Percentiles rank a stretch among this genome's conserved stretches.
phyloP scores from a whole-genome alignment of 2,329 filamentous ascomycete species.

The Trichophyton schoenleinii region DNA sequence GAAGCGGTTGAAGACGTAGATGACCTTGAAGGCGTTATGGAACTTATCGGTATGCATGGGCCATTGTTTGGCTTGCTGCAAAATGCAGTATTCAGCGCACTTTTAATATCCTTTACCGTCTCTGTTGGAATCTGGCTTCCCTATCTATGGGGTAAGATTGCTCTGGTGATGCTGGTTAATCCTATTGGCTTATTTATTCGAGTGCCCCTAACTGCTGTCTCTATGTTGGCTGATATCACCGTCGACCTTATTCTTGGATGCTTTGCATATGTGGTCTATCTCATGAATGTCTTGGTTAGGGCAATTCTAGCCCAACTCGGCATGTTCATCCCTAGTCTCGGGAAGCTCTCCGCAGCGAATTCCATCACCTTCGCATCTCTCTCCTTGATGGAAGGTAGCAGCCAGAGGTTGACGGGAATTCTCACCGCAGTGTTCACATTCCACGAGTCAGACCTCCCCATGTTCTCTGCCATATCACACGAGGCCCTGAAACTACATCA shows the following conservation, averaged over 20 bases:
- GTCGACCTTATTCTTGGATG: slow-evolving; percentile 62
- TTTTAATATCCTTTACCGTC: slow-evolving; percentile 78
- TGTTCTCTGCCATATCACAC: slow-evolving; percentile 66
- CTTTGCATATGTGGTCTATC: slow-evolving; percentile 41
- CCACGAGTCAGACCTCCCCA: slow-evolving; percentile 52
- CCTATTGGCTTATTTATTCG: slow-evolving; percentile 55
- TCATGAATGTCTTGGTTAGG: slow-evolving; percentile 24
- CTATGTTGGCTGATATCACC: slow-evolving; percentile 61
- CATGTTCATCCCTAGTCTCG: slow-evolving; percentile 22
- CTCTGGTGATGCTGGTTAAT: slow-evolving; percentile 66
- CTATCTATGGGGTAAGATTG: slow-evolving; percentile 79
- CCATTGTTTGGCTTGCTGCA: slow-evolving; percentile 82
- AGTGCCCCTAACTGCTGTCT: slow-evolving; percentile 59
- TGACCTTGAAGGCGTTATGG: slow-evolving; percentile 90
- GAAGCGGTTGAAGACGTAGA: slow-evolving; percentile 59
- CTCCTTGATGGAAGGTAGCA: slow-evolving; percentile 32
- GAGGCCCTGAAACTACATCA: slow-evolving; percentile 53
- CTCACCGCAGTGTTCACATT: slow-evolving; percentile 30
- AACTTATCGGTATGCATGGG: slow-evolving; percentile 91
- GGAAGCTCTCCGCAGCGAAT: slow-evolving; percentile 26
- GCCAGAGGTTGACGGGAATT: slow-evolving; percentile 27
- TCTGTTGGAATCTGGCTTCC: slow-evolving; percentile 78
- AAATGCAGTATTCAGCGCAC: slow-evolving; percentile 86
- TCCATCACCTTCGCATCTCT: slow-evolving; percentile 30
- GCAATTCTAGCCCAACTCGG: slow-evolving; percentile 24